phyloP scores from a whole-genome alignment of 495 filamentous ascomycete genomes.

The Lentithecium fluviatile region DNA sequence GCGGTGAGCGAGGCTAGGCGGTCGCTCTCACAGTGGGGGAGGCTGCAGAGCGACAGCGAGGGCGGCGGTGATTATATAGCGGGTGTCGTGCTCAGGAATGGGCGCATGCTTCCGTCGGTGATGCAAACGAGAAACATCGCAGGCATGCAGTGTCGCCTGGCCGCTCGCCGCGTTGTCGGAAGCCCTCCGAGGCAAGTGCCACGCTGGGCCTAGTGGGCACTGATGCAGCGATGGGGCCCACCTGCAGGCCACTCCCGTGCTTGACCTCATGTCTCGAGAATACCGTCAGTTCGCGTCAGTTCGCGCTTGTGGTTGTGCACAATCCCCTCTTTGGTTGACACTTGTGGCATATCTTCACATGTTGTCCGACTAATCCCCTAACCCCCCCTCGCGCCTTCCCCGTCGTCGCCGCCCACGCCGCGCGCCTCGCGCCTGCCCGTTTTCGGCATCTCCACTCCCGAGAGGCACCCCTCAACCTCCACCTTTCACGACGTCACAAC shows the following conservation, averaged over 20 bases:
- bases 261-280: no score
- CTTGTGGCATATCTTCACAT: not conserved
- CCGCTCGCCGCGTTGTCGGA: not conserved
- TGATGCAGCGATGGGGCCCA: no score
- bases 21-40: not conserved
- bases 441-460: slow-evolving; percentile 11
- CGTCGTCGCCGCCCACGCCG: not conserved
- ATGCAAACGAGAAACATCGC: slow-evolving; percentile 27
- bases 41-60: not conserved
- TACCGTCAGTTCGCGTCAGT: no score
- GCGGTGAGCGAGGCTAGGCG: no score
- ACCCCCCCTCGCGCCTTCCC: no score
- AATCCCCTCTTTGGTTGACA: no score
- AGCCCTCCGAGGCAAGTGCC: no score
- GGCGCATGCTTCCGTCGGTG: slow-evolving; percentile 17
- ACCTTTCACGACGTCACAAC: no score
- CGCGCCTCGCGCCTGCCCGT: not conserved
- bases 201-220: no score
- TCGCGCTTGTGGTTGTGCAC: no score
- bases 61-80: slow-evolving; percentile 15
- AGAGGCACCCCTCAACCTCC: slow-evolving; percentile 15
- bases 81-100: slow-evolving; percentile 9
- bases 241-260: not conserved
- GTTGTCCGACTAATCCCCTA: no score
- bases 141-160: slow-evolving; percentile 13